Base-by-base conservation (phyloP, 257 asterid genomes). In the Pogostemon cablin region DNA sequence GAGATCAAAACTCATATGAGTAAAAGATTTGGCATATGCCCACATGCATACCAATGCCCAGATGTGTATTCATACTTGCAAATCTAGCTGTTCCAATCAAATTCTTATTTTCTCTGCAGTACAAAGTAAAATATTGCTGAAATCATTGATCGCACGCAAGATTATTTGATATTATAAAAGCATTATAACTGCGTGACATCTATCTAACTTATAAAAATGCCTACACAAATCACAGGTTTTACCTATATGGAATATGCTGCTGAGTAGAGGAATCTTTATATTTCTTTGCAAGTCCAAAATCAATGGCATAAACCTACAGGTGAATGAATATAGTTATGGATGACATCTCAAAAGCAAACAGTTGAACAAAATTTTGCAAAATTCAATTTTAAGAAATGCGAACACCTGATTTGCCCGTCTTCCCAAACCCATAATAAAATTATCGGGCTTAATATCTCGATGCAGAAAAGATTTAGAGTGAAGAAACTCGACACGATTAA, bases 61-160 rank as follows among this genome's bases (percentile, higher is more conserved):
- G 92, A 81, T 92, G 98, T 39, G 98, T 92, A 78, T 91, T 93
- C 89, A 90, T 88, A 83, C 98, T 93, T 38, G 98, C 97, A 79
- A 88, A 92, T 86, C 96, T 83, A 65, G 93, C 98, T 72, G 98
- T 90, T 83, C 97, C 98, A 5, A 95, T 92, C 89, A 92, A 83
- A 78, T 88, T 92, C 88, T 92, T 92, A 80, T 92, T 92, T 80
- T 92, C 98, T 86, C 95, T 92, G 96, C 81, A 86, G 77, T 68
- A 74, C 47, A 40, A 9, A 32, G 60, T 50, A 57, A 62, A 54
- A 54, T 17, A 52, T 17, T 54, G 9, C 4, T 54, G 38, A 54
- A 54, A 46, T 39, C 39, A 20, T 54, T 47, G 49, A 15, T 61
- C 56, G 58, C 43, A 6, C 39, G 73, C 15, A 25, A 32, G 52